These are phyloP conservation scores for Neofusicoccum ribis DNA, from an alignment of 2,329 filamentous ascomycete genomes.

Conservation along the genomic window DNA sequence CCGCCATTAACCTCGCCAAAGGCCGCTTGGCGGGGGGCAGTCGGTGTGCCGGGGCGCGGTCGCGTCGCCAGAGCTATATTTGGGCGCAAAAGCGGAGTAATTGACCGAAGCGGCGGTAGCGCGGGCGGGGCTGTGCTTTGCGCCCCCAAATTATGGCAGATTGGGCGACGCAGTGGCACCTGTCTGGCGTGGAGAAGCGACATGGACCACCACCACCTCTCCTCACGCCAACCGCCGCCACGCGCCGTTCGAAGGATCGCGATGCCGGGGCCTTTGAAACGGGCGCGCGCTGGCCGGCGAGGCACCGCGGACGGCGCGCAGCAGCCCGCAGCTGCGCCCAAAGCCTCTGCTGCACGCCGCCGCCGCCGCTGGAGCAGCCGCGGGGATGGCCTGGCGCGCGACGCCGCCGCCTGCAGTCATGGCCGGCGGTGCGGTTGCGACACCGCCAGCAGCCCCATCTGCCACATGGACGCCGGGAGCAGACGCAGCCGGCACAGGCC, in stretches of 20 bases:
- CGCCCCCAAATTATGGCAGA: slow-evolving; percentile 9
- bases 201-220: background rate
- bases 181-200: slow-evolving; percentile 10
- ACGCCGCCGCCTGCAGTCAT: background rate
- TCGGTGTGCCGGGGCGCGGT: background rate
- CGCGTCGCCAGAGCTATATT: background rate
- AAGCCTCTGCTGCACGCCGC: background rate
- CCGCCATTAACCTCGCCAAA: background rate
- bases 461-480: background rate
- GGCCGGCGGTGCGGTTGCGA: background rate
- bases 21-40: background rate
- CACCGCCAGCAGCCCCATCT: slow-evolving; percentile 1
- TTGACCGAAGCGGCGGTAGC: background rate
- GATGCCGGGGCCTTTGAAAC: slow-evolving; percentile 10
- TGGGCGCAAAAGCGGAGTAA: slow-evolving; percentile 8
- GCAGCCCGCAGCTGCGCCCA: background rate
- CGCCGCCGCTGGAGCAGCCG: background rate
- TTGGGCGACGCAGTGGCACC: slow-evolving; percentile 1
- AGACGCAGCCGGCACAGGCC: too few relatives aligned
- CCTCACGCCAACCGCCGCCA: background rate
- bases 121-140: background rate
- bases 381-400: background rate
- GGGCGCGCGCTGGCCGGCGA: background rate
- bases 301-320: background rate
- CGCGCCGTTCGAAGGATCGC: slow-evolving; percentile 6